Percentiles rank a stretch among this genome's conserved stretches.
These are phyloP conservation scores for Russula sp. DNA, from an alignment of 768 basidiomycete species.

Conservation along the genomic window DNA sequence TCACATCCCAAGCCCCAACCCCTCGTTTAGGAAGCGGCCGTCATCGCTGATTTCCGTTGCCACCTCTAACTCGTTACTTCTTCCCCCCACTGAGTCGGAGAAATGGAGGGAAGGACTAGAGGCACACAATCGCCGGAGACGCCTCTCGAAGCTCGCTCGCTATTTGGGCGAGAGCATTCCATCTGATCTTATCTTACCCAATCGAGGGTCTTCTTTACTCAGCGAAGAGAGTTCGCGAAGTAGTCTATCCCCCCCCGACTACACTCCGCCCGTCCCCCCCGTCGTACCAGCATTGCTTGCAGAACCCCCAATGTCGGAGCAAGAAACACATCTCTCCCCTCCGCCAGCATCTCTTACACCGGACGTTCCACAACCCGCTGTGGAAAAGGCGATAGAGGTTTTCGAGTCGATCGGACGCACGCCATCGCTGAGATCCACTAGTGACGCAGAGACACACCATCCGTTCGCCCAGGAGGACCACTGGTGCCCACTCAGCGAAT, in stretches of 20 bases:
- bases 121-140: slow-evolving; percentile 13
- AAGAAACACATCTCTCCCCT: background rate
- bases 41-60: slow-evolving; percentile 7
- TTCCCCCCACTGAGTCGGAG: slow-evolving; percentile 4
- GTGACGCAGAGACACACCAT: background rate
- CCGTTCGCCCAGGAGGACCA: background rate
- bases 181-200: slow-evolving; percentile 10
- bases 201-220: background rate
- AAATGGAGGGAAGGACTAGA: slow-evolving; percentile 6
- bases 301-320: background rate
- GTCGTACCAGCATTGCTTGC: background rate
- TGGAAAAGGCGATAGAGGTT: background rate
- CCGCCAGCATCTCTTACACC: background rate
- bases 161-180: slow-evolving; percentile 18
- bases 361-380: background rate
- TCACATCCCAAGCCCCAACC: background rate
- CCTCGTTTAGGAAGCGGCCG: background rate
- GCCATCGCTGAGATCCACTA: background rate
- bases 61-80: background rate
- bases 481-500: background rate
- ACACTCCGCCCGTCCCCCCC: background rate
- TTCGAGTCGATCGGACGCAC: background rate
- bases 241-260: background rate
- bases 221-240: background rate
- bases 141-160: slow-evolving; percentile 21